A percentile compares a stretch with the other conserved stretches of the same genome.
These are phyloP conservation scores for Canavalia ensiformis DNA, from an alignment of 306 rosid species.

Conservation along the genomic window DNA sequence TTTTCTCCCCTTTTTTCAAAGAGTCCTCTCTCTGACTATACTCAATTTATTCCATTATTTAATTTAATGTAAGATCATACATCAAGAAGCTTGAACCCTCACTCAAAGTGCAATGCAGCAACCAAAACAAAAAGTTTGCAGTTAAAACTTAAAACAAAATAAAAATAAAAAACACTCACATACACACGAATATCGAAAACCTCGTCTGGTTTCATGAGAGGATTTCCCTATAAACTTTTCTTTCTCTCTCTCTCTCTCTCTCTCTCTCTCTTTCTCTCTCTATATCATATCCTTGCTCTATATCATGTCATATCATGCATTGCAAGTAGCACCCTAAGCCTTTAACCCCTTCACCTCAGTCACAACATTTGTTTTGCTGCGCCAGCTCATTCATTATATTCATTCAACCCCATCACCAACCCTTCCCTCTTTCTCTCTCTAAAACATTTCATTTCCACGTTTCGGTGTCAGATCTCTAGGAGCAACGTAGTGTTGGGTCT, in stretches of 20 bases:
- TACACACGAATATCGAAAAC: constrained; percentile 54
- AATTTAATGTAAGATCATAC: constrained; percentile 27
- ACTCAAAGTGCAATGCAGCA: constrained; percentile 20
- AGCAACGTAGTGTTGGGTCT: constrained; percentile 57
- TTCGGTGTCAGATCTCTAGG: constrained; percentile 84
- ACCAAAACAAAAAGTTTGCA: not conserved
- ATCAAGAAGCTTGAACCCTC: constrained; percentile 19
- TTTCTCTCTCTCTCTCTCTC: constrained; percentile 13
- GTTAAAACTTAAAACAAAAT: not conserved
- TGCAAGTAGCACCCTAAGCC: constrained; percentile 47
- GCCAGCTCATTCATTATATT: constrained; percentile 79
- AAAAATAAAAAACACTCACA: not conserved
- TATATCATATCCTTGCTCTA: constrained; percentile 28
- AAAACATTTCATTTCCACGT: constrained; percentile 56
- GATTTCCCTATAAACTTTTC: constrained; percentile 56
- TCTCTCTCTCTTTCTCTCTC: not conserved
- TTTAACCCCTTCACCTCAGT: constrained; percentile 54
- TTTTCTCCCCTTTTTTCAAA: not conserved
- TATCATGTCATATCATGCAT: constrained; percentile 86
- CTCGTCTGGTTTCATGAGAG: constrained; percentile 63
- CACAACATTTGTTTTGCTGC: constrained; percentile 65
- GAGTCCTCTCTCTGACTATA: not conserved
- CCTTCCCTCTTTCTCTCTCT: constrained; percentile 45
- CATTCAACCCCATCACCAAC: constrained; percentile 67
- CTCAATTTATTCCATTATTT: constrained; percentile 38